A percentile compares a stretch with the other conserved stretches of the same genome.
Evolutionary conservation across 805 yeast genomes (phyloP).

Genomic region (Saccharomyces kudriavzevii): DNA sequence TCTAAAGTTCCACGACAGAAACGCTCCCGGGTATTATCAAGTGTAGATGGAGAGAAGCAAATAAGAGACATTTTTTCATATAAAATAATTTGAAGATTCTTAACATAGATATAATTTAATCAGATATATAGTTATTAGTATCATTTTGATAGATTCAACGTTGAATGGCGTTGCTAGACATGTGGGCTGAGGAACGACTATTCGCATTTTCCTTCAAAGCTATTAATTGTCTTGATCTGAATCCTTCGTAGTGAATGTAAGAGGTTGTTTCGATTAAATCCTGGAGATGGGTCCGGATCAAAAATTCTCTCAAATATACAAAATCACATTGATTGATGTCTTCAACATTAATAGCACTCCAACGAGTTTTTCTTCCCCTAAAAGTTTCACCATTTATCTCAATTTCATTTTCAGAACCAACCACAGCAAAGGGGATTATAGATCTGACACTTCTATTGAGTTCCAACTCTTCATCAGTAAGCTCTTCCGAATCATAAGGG

Average conservation of each 20-base stretch:
- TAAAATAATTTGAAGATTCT: not conserved
- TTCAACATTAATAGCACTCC: constrained; percentile 92
- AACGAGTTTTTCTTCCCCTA: constrained; percentile 84
- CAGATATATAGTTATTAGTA: not conserved
- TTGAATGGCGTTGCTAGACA: constrained; percentile 22
- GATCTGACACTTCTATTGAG: constrained; percentile 67
- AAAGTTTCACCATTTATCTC: constrained; percentile 69
- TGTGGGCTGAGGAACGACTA: constrained; percentile 32
- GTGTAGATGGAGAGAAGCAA: not conserved
- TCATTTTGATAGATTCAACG: constrained; percentile 3
- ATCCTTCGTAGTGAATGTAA: constrained; percentile 79
- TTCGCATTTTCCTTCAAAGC: constrained; percentile 86
- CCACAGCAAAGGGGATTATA: constrained; percentile 86
- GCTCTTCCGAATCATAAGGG: constrained; percentile 69
- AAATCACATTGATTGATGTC: constrained; percentile 95
- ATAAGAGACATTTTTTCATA: not conserved
- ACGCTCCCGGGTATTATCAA: not conserved
- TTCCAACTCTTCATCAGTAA: constrained; percentile 64
- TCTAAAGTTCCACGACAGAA: not conserved
- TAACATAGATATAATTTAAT: not conserved
- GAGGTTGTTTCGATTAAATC: constrained; percentile 92
- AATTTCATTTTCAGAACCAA: constrained; percentile 79
- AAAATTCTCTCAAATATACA: constrained; percentile 84
- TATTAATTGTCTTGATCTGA: constrained; percentile 87
- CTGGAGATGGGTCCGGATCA: constrained; percentile 91